Base-by-base conservation (phyloP, 106 monocot genomes). In the Cymbidium sinense region DNA sequence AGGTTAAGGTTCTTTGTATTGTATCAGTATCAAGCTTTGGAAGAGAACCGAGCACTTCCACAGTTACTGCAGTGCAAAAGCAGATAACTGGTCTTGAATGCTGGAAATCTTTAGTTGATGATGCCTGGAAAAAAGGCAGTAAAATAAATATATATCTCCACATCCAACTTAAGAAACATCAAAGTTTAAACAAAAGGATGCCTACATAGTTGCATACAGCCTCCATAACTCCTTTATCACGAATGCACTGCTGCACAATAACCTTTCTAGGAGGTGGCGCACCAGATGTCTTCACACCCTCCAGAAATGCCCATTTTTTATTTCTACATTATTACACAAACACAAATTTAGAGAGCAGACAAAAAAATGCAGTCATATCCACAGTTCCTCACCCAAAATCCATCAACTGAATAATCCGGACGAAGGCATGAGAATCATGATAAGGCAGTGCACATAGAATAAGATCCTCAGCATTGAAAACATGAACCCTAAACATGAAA, bases 181-280 rank as follows among this genome's bases (percentile, higher is more conserved):
- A 81, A 31, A 43, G 27, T 43, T 54, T 69, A 33, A 23, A 70
- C 21, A 20, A 51, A 28, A 31, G 37, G 5, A 23, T 36, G 85
- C 98, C 25, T 70, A 98, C 98, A 83, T 98, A 94, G 65, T 90
- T 92, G 83, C 91, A 90, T 39, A 98, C 27, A 18, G 85, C 79
- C 79, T 94, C 88, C 83, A 98, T 83, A 34, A 98, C 55, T 25
- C 87, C 92, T 80, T 94, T 98, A 82, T 98, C 98, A 55, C 88
- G 90, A 52, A 92, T 76, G 76, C 98, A 94, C 79, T 98, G 98
- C 62, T 98, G 91, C 81, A 90, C 92, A 4, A 98, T 84, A 37
- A 94, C 82, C 50, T 87, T 86, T 74, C 94, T 90, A 1, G 98
- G 91, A 70, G 90, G 92, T 20, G 92, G 84, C 1, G 98, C 98